Percentiles rank a stretch among this genome's conserved stretches.
These are phyloP conservation scores for Ophiostoma populinum DNA, from an alignment of 2,329 filamentous ascomycete species.

Conservation along the genomic window DNA sequence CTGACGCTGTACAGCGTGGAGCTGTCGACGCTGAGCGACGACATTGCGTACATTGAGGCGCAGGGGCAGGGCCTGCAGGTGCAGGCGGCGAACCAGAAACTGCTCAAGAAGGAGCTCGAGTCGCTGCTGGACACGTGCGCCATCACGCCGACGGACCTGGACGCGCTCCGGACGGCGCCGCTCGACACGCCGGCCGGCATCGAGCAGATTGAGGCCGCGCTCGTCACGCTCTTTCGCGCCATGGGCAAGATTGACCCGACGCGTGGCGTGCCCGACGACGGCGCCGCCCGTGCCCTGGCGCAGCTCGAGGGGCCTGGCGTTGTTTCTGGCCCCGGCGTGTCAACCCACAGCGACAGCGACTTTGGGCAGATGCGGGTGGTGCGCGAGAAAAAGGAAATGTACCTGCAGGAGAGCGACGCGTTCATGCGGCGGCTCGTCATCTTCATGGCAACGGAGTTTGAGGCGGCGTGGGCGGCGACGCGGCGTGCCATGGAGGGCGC, in stretches of 20 bases:
- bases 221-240: constrained; percentile 75
- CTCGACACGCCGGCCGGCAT: constrained; percentile 55
- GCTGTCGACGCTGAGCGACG: constrained; percentile 83
- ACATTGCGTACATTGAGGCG: constrained; percentile 93
- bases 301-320: constrained; percentile 22
- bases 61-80: constrained; percentile 95
- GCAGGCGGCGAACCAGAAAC: constrained; percentile 90
- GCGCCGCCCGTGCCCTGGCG: constrained; percentile 16
- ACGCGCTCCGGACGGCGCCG: constrained; percentile 54
- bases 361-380: constrained; percentile 86
- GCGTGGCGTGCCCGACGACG: constrained; percentile 32
- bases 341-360: constrained; percentile 29
- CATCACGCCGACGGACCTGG: constrained; percentile 61
- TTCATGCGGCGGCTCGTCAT: constrained; percentile 69
- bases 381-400: constrained; percentile 85
- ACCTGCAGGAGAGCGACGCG: constrained; percentile 53
- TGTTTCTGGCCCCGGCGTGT: constrained; percentile 25
- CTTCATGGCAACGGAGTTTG: constrained; percentile 70
- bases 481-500: constrained; percentile 45
- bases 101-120: constrained; percentile 77
- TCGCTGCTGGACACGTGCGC: constrained; percentile 81
- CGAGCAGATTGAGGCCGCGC: constrained; percentile 57
- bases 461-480: constrained; percentile 53
- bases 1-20: constrained; percentile 91
- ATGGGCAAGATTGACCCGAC: constrained; percentile 86